Percentiles rank a stretch among this genome's conserved stretches.
Conservation (phyloP, 345 rosid genomes). For the Eucalyptus regnans region DNA sequence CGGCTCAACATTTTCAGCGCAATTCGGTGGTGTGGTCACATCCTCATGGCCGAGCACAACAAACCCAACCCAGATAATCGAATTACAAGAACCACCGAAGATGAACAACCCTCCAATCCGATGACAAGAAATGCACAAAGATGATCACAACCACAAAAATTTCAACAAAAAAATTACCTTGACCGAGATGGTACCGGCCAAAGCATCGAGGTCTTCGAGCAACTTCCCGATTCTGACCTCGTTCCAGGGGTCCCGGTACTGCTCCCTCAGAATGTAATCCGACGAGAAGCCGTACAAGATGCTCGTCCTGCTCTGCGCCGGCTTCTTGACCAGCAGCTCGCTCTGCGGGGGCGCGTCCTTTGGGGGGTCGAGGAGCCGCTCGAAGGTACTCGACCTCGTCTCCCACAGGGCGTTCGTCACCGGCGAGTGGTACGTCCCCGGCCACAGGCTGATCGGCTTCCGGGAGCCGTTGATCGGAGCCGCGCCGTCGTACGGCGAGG, state of each 20-base stretch:
- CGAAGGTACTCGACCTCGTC: slow-evolving; percentile 63
- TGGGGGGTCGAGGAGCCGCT: slow-evolving; percentile 66
- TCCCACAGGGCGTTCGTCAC: slow-evolving; percentile 80
- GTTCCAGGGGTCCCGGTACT: slow-evolving; percentile 88
- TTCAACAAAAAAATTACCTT: slow-evolving; percentile 26
- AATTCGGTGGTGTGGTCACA: not conserved
- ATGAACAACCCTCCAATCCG: not conserved
- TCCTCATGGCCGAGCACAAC: not conserved
- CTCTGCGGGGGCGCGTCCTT: slow-evolving; percentile 79
- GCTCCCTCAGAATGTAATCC: slow-evolving; percentile 63
- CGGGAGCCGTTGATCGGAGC: slow-evolving; percentile 1
- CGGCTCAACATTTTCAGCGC: not conserved
- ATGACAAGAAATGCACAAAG: not conserved
- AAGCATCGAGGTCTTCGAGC: slow-evolving; percentile 91
- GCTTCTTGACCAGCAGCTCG: slow-evolving; percentile 49
- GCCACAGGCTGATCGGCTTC: slow-evolving; percentile 80
- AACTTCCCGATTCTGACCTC: slow-evolving; percentile 80
- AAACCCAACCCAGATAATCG: not conserved
- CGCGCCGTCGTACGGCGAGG: slow-evolving; percentile 28
- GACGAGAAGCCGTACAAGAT: slow-evolving; percentile 56
- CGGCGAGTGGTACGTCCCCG: slow-evolving; percentile 85
- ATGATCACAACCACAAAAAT: not conserved
- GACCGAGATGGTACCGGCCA: slow-evolving; percentile 85
- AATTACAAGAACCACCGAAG: not conserved
- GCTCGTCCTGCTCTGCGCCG: slow-evolving; percentile 55